phyloP scores from a whole-genome alignment of 129 eudicot species.

The Lactuca saligna region DNA sequence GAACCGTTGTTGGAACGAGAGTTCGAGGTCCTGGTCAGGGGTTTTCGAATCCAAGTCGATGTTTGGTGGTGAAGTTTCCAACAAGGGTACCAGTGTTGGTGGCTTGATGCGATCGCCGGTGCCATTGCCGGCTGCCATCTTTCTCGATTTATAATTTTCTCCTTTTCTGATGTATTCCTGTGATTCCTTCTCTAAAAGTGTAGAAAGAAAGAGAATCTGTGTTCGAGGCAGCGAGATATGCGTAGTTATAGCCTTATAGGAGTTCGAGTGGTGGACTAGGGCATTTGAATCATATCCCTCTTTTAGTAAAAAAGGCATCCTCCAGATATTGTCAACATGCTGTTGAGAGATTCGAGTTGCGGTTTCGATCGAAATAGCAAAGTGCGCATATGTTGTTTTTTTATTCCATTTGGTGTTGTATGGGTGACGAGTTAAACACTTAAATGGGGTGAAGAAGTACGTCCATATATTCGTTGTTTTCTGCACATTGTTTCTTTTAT shows the following conservation, averaged over 20 bases:
- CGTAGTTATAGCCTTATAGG: not conserved
- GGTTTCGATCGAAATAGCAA: too few relatives aligned
- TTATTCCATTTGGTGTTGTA: too few relatives aligned
- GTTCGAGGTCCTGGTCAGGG: not conserved
- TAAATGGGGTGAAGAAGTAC: too few relatives aligned
- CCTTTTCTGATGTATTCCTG: not conserved
- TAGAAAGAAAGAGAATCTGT: not conserved
- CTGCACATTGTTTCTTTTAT: too few relatives aligned
- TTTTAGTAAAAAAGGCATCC: too few relatives aligned
- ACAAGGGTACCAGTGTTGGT: not conserved
- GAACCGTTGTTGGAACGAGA: not conserved
- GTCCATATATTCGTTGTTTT: too few relatives aligned
- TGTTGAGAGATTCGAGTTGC: too few relatives aligned
- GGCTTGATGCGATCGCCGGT: not conserved
- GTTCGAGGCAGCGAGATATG: not conserved
- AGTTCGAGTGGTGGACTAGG: not conserved
- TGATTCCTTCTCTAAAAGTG: not conserved
- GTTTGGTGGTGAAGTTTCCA: not conserved
- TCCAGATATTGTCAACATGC: too few relatives aligned
- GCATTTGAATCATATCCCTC: not conserved
- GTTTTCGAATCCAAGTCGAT: not conserved
- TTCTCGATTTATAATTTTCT: not conserved
- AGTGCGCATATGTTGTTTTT: too few relatives aligned
- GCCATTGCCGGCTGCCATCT: not conserved
- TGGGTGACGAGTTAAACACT: too few relatives aligned